Conservation (phyloP, 495 filamentous ascomycete genomes). For the Parachaetomium inaequale region DNA sequence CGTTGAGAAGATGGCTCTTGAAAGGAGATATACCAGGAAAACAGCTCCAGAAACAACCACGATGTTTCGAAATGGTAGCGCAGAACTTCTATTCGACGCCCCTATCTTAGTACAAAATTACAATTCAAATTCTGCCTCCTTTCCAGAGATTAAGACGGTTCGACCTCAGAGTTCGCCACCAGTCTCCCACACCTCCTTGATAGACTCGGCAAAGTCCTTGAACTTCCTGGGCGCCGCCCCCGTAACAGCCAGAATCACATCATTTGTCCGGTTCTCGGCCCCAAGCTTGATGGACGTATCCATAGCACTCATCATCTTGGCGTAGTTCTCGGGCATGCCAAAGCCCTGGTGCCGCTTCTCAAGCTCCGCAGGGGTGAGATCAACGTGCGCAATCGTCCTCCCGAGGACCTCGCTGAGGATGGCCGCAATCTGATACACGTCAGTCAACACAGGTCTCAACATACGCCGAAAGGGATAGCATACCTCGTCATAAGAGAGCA, state of each 20-base stretch:
- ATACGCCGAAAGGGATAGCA: slow-evolving; percentile 9
- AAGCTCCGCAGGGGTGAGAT: slow-evolving; percentile 35
- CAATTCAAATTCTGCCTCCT: no score
- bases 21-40: no score
- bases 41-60: no score
- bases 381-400: slow-evolving; percentile 43
- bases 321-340: slow-evolving; percentile 38
- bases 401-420: slow-evolving; percentile 40
- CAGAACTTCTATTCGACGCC: no score
- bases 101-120: background rate
- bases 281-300: slow-evolving; percentile 38
- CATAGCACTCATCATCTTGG: slow-evolving; percentile 34
- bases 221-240: slow-evolving; percentile 36
- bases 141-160: background rate
- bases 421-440: slow-evolving; percentile 36
- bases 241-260: slow-evolving; percentile 37
- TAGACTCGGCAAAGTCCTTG: slow-evolving; percentile 33
- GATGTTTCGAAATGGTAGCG: no score
- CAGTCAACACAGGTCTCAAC: background rate
- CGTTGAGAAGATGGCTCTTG: no score
- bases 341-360: slow-evolving; percentile 20
- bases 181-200: slow-evolving; percentile 31
- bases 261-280: slow-evolving; percentile 39
- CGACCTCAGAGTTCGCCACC: background rate
- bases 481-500: slow-evolving; percentile 47